A percentile compares a stretch with the other conserved stretches of the same genome.
These are phyloP conservation scores for Rhodotorula sp. DNA, from an alignment of 1,284 basidiomycete genomes.

Conservation along the genomic window DNA sequence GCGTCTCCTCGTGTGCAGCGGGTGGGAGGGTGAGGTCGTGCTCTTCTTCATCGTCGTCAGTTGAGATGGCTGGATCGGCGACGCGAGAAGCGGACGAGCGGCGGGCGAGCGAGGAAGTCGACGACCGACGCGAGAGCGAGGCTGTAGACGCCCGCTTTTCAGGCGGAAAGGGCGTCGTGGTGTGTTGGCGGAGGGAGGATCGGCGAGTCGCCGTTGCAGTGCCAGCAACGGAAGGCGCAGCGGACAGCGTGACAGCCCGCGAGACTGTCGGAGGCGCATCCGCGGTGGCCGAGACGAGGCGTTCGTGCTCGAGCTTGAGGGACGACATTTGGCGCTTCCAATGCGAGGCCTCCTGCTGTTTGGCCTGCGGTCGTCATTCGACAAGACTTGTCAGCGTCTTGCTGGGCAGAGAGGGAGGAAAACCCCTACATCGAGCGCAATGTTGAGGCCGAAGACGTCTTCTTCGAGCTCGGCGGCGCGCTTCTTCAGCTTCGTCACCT, in stretches of 20 bases:
- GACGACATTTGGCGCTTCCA: slow-evolving; percentile 37
- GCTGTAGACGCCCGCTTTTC: neutral
- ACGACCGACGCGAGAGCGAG: neutral
- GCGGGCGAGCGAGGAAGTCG: neutral
- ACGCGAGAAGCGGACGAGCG: neutral
- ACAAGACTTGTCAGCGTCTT: neutral
- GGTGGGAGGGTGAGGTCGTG: slow-evolving; percentile 23
- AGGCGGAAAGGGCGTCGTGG: slow-evolving; percentile 5
- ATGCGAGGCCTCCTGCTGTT: slow-evolving; percentile 38
- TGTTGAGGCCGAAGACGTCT: slow-evolving; percentile 40
- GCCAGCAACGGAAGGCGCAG: neutral
- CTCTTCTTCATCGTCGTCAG: slow-evolving; percentile 4
- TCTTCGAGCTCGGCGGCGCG: slow-evolving; percentile 33
- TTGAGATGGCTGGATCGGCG: neutral
- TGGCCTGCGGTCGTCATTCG: slow-evolving; percentile 18
- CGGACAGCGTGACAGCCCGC: neutral
- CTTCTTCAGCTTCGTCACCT: slow-evolving; percentile 36
- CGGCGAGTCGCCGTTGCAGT: neutral
- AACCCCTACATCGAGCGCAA: slow-evolving; percentile 34
- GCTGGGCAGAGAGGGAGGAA: no score
- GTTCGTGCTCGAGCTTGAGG: slow-evolving; percentile 23
- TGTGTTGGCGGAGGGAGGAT: neutral
- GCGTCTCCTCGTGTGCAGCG: slow-evolving; percentile 12
- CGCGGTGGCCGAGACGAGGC: neutral
- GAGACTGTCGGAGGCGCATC: neutral